phyloP scores from a whole-genome alignment of 108 stramenopile species.

The Pseudonitzschia multistriata region DNA sequence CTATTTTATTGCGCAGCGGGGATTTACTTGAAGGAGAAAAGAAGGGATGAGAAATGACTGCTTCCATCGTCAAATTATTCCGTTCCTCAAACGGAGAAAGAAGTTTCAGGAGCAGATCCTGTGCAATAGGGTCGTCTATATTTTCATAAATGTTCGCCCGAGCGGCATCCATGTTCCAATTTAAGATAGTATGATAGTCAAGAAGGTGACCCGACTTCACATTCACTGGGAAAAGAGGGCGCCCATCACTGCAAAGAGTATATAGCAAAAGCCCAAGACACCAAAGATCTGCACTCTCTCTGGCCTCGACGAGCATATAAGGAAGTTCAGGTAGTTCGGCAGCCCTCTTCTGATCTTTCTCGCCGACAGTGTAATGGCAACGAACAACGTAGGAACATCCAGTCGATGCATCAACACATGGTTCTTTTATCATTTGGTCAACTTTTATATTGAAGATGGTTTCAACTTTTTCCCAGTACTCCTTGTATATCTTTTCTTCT shows the following conservation, averaged over 20 bases:
- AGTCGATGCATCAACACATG: slow-evolving; percentile 40
- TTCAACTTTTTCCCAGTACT: slow-evolving; percentile 48
- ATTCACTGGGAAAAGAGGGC: slow-evolving; percentile 55
- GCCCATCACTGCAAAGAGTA: slow-evolving; percentile 55
- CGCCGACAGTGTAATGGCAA: slow-evolving; percentile 47
- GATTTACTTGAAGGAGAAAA: slow-evolving; percentile 28
- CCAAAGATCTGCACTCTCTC: slow-evolving; percentile 65
- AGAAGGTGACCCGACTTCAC: slow-evolving; percentile 35
- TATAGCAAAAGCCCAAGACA: slow-evolving; percentile 64
- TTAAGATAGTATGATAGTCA: slow-evolving; percentile 27
- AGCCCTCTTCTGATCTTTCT: slow-evolving; percentile 7
- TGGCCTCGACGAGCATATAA: slow-evolving; percentile 49
- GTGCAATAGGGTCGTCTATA: slow-evolving; percentile 61
- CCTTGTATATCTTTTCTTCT: slow-evolving; percentile 37
- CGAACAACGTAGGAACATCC: slow-evolving; percentile 53
- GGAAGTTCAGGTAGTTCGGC: slow-evolving; percentile 48
- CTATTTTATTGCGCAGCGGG: slow-evolving; percentile 16
- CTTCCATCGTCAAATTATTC: slow-evolving; percentile 36
- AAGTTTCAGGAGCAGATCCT: slow-evolving; percentile 61
- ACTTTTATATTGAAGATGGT: slow-evolving; percentile 36
- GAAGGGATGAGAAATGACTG: slow-evolving; percentile 61
- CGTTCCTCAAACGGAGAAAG: slow-evolving; percentile 49
- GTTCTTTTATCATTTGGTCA: slow-evolving; percentile 47
- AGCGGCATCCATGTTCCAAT: slow-evolving; percentile 41
- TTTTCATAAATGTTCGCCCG: slow-evolving; percentile 41